These are phyloP conservation scores for Dictyostelium brefeldianum DNA, from an alignment of 78 protist species.

Conservation along the genomic window DNA sequence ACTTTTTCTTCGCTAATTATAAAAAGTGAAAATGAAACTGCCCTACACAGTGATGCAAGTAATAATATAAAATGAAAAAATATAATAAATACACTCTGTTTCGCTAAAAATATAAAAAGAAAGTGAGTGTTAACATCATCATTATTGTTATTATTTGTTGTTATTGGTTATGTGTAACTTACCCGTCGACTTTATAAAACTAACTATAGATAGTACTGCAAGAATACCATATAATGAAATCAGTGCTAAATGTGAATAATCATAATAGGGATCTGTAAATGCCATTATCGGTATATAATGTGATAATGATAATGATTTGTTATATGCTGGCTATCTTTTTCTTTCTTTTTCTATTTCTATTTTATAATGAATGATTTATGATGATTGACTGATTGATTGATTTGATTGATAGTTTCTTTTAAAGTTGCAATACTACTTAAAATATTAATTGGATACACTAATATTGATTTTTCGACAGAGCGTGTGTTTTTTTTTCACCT, in stretches of 20 bases:
- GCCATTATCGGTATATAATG: background rate
- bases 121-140: background rate
- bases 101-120: background rate
- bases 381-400: too few relatives aligned
- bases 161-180: background rate
- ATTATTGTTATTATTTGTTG: background rate
- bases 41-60: background rate
- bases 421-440: too few relatives aligned
- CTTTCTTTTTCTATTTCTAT: too few relatives aligned
- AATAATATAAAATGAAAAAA: background rate
- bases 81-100: background rate
- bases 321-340: too few relatives aligned
- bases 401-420: too few relatives aligned
- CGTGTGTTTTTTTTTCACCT: too few relatives aligned
- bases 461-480: too few relatives aligned
- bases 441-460: too few relatives aligned
- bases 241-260: slow-evolving; percentile 12
- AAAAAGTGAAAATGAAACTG: slow-evolving; percentile 2
- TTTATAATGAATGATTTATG: too few relatives aligned
- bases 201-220: background rate
- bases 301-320: too few relatives aligned
- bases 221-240: background rate
- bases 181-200: background rate
- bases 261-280: background rate
- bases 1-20: background rate